A percentile compares a stretch with the other conserved stretches of the same genome.
These are phyloP conservation scores for Polygonum maritimum DNA, from an alignment of 148 eudicot species.

Conservation along the genomic window DNA sequence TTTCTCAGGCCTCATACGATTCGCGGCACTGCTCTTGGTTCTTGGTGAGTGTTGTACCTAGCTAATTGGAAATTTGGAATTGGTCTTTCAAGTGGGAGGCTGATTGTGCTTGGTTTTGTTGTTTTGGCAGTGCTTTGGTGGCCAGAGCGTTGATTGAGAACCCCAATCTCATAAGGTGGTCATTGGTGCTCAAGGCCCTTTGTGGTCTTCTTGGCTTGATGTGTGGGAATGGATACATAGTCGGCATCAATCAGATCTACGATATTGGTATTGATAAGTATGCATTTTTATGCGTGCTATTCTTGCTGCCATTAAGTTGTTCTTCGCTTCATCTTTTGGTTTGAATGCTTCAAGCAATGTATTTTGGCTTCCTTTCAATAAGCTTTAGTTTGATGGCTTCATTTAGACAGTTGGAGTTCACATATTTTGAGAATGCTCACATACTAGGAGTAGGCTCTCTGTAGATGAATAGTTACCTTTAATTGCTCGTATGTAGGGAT, in stretches of 20 bases:
- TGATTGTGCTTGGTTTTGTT: constrained; percentile 15
- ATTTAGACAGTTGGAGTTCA: neutral
- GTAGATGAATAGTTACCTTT: neutral
- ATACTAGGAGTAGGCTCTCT: neutral
- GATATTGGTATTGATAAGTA: constrained; percentile 99
- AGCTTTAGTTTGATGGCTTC: neutral
- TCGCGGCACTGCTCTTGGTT: constrained; percentile 94
- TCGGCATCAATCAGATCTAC: constrained; percentile 98
- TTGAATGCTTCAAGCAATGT: neutral
- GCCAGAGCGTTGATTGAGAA: constrained; percentile 84
- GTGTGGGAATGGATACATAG: constrained; percentile 96
- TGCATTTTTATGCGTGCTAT: constrained; percentile 23
- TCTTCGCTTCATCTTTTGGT: neutral
- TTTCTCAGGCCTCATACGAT: constrained; percentile 95
- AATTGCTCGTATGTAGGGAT: neutral
- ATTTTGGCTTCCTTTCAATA: neutral
- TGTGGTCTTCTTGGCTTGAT: constrained; percentile 84
- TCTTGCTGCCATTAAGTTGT: constrained; percentile 5
- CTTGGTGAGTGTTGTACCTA: constrained; percentile 39
- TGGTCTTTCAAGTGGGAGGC: neutral
- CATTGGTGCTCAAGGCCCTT: constrained; percentile 69
- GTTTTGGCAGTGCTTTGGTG: constrained; percentile 74
- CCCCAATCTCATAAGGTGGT: constrained; percentile 80
- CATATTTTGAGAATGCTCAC: neutral
- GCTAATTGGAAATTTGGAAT: neutral